Evolutionary conservation across 2,329 filamentous ascomycete genomes (phyloP).

Genomic region (Didymellaceae sp.): DNA sequence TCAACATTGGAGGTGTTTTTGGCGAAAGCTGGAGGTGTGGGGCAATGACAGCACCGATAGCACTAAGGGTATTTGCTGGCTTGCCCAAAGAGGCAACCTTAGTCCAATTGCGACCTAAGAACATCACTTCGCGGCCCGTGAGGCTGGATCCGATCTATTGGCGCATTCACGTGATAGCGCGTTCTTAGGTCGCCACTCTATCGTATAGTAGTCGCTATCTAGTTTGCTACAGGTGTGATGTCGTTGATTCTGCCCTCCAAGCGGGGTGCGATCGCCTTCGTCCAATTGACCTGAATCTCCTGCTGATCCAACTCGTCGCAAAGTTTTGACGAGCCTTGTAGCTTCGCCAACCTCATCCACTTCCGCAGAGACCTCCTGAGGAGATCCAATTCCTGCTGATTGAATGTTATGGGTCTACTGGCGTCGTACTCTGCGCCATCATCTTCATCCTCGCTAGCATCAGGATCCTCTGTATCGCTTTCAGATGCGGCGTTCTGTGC

Average conservation of each 20-base stretch:
- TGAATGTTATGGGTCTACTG: constrained; percentile 52
- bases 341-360: constrained; percentile 73
- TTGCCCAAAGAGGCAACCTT: constrained; percentile 7
- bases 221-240: constrained; percentile 8
- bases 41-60: not conserved
- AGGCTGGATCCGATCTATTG: not conserved
- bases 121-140: too few relatives aligned
- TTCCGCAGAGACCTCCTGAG: constrained; percentile 73
- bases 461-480: constrained; percentile 39
- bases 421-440: constrained; percentile 49
- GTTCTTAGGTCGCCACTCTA: not conserved
- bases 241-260: constrained; percentile 75
- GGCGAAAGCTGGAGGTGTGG: not conserved
- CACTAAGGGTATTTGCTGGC: not conserved
- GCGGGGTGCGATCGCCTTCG: constrained; percentile 76
- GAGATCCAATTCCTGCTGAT: constrained; percentile 59
- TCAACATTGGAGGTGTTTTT: constrained; percentile 20
- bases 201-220: not conserved
- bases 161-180: constrained; percentile 6
- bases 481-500: constrained; percentile 19
- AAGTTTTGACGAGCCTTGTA: constrained; percentile 58
- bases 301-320: constrained; percentile 65
- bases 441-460: constrained; percentile 50
- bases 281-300: constrained; percentile 73
- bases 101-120: too few relatives aligned